A percentile compares a stretch with the other conserved stretches of the same genome.
Conservation (phyloP, 225 moss, liverwort and hornwort species). For the Sphagnum contortum region DNA sequence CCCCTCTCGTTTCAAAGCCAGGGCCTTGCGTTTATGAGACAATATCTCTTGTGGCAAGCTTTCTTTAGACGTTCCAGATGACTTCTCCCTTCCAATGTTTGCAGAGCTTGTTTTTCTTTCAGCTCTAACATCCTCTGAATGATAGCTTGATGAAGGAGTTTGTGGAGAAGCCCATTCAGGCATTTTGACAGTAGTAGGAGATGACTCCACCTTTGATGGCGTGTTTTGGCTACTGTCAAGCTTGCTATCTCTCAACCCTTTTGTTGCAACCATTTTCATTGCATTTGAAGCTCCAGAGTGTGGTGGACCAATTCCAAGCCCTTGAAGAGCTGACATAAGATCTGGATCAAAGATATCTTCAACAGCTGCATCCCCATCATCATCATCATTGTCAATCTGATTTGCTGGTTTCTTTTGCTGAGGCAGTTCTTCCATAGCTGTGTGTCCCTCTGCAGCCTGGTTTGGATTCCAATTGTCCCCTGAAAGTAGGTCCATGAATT, state of each 20-base stretch:
- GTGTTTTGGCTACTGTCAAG: background rate
- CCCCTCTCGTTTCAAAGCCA: constrained; percentile 79
- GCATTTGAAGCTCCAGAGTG: constrained; percentile 2
- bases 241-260: background rate
- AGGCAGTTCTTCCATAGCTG: background rate
- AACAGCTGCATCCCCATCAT: constrained; percentile 13
- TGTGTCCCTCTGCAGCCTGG: constrained; percentile 2
- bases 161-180: constrained; percentile 17
- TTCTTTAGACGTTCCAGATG: constrained; percentile 1
- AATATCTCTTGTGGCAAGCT: constrained; percentile 57
- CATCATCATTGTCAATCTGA: constrained; percentile 6
- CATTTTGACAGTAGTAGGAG: constrained; percentile 13
- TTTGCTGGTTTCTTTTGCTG: constrained; percentile 1
- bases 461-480: constrained; percentile 20
- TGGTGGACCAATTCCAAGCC: constrained; percentile 28
- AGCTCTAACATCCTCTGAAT: background rate
- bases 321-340: constrained; percentile 29
- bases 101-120: background rate
- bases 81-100: constrained; percentile 1
- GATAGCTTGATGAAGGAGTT: background rate
- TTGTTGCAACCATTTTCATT: constrained; percentile 3
- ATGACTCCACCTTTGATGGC: background rate
- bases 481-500: constrained; percentile 36
- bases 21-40: constrained; percentile 77
- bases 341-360: constrained; percentile 37